Evolutionary conservation across 2,329 filamentous ascomycete species (phyloP).

Genomic region (Polychaeton citri): DNA sequence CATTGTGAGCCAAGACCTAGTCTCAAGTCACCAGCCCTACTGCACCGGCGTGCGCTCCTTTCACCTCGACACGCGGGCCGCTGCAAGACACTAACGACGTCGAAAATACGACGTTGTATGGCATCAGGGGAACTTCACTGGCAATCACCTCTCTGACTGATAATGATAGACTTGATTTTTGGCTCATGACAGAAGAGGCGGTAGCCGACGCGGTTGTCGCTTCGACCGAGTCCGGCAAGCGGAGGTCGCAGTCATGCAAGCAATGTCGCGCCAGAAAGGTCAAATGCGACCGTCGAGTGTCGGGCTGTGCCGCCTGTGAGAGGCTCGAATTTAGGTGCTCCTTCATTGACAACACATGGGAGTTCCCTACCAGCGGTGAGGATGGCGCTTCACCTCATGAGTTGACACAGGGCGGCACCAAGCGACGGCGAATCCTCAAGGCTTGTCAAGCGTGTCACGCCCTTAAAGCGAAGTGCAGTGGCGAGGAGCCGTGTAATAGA

Average conservation of each 20-base stretch:
- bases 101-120: no score
- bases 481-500: neutral
- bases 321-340: neutral
- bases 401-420: neutral
- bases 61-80: no score
- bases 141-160: no score
- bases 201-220: neutral
- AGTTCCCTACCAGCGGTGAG: neutral
- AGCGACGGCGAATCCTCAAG: neutral
- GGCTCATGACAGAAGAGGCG: neutral
- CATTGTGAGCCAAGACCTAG: no score
- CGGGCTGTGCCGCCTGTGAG: neutral
- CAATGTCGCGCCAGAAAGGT: slow-evolving; percentile 1
- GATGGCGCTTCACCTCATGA: neutral
- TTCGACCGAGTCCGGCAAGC: neutral
- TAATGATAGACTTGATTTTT: neutral
- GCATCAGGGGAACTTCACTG: no score
- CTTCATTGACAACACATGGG: neutral
- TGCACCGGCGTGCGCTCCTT: no score
- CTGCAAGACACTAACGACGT: no score
- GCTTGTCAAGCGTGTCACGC: neutral
- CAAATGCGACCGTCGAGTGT: neutral
- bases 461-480: neutral
- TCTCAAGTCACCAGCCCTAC: no score
- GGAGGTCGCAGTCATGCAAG: neutral